A percentile compares a stretch with the other conserved stretches of the same genome.
phyloP scores from a whole-genome alignment of 2,329 filamentous ascomycete genomes.

The Aotearoamyces nothofagi region DNA sequence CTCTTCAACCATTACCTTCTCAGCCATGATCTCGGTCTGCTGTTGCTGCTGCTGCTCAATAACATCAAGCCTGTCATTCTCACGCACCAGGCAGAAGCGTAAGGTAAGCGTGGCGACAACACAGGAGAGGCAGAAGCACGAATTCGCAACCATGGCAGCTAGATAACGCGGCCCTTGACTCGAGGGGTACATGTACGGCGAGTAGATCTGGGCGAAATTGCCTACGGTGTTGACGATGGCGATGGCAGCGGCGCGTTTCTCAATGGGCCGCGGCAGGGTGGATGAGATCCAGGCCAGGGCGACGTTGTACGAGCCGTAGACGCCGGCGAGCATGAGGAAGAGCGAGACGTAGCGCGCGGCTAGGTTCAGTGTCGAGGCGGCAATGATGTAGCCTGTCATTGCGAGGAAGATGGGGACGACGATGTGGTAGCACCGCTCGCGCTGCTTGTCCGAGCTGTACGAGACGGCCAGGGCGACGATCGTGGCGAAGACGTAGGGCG shows the following conservation, averaged over 20 bases:
- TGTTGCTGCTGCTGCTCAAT: too few species aligned
- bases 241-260: constrained; percentile 11
- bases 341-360: constrained; percentile 10
- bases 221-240: constrained; percentile 11
- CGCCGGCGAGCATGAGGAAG: constrained; percentile 8
- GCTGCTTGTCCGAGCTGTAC: constrained; percentile 6
- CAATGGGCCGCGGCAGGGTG: constrained; percentile 8
- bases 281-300: constrained; percentile 10
- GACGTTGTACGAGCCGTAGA: constrained; percentile 8
- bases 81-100: constrained; percentile 4
- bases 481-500: constrained; percentile 14
- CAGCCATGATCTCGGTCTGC: not conserved
- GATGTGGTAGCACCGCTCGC: constrained; percentile 10
- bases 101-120: constrained; percentile 4
- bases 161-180: constrained; percentile 17
- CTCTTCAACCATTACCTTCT: constrained; percentile 3
- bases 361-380: constrained; percentile 5
- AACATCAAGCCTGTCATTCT: constrained; percentile 6
- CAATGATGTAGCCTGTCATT: constrained; percentile 6
- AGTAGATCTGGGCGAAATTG: constrained; percentile 15
- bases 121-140: constrained; percentile 6
- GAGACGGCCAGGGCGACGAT: constrained; percentile 20
- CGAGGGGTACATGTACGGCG: constrained; percentile 18
- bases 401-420: constrained; percentile 5
- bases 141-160: constrained; percentile 6